phyloP scores from a whole-genome alignment of 2,329 filamentous ascomycete genomes.

The Lomentospora prolificans region DNA sequence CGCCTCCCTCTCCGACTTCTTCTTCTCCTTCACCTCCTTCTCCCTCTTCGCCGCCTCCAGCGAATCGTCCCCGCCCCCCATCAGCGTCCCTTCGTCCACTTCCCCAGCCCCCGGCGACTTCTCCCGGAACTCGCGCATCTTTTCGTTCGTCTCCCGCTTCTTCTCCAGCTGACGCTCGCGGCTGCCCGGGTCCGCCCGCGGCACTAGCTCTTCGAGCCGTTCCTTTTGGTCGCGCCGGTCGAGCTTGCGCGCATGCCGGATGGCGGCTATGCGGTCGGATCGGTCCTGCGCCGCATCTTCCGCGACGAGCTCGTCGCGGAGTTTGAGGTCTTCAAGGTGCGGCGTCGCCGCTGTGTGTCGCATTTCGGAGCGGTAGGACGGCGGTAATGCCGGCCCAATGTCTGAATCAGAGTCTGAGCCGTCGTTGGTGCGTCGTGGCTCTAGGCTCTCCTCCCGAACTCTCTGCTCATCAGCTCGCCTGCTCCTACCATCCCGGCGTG shows the following conservation, averaged over 20 bases:
- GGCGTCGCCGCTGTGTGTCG: conserved; percentile 54
- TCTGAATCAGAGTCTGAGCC: conserved; percentile 11
- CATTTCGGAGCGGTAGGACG: conserved; percentile 18
- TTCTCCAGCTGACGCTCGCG: conserved; percentile 83
- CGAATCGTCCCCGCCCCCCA: conserved; percentile 53
- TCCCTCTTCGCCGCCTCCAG: conserved; percentile 59
- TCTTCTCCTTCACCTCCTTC: conserved; percentile 55
- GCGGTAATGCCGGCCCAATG: conserved; percentile 13
- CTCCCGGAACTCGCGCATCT: conserved; percentile 64
- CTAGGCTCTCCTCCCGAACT: background rate
- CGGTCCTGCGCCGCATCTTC: conserved; percentile 42
- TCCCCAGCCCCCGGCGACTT: conserved; percentile 52
- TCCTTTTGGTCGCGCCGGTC: conserved; percentile 62
- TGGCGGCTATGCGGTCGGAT: conserved; percentile 32
- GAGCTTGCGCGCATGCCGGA: conserved; percentile 50
- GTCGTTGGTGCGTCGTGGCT: conserved; percentile 3
- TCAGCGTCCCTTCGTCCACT: conserved; percentile 63
- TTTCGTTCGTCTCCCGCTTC: conserved; percentile 59
- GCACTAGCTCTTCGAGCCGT: conserved; percentile 68
- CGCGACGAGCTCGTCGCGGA: conserved; percentile 39
- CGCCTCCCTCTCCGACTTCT: conserved; percentile 77
- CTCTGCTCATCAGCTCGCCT: conserved; percentile 9
- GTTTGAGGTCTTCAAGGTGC: conserved; percentile 60
- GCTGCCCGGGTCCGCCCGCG: conserved; percentile 73
- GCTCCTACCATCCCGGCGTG: conserved; percentile 11